A percentile compares a stretch with the other conserved stretches of the same genome.
Evolutionary conservation across 2,329 filamentous ascomycete species (phyloP).

Genomic region (Eurotiales sp.): DNA sequence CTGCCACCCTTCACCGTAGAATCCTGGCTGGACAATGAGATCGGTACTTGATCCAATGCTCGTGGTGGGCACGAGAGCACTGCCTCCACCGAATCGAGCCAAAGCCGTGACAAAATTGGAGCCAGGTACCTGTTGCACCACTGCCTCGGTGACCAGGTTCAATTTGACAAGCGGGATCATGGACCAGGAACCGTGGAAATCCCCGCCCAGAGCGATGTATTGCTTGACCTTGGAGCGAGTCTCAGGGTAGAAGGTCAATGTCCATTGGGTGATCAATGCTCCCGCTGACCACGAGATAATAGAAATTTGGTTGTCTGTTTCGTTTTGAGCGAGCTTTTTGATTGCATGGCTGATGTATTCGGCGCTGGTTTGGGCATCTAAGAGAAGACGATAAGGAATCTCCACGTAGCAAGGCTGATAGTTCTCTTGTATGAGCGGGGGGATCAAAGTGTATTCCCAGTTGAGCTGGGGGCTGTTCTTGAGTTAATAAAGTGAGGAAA

Average conservation of each 20-base stretch:
- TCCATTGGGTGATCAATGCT: neutral
- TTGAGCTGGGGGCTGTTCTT: neutral
- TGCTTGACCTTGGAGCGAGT: neutral
- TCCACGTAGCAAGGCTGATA: neutral
- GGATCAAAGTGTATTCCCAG: conserved; percentile 1
- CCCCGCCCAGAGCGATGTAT: neutral
- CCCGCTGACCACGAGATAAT: conserved; percentile 1
- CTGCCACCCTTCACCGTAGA: neutral
- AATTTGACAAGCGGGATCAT: conserved; percentile 1
- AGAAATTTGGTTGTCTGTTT: neutral
- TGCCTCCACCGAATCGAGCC: neutral
- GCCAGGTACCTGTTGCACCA: neutral
- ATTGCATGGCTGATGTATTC: conserved; percentile 5
- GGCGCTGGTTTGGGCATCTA: neutral
- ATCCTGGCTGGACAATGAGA: neutral
- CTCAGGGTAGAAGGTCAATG: conserved; percentile 2
- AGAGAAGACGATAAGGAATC: neutral
- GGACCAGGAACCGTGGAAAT: conserved; percentile 1
- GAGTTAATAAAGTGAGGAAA: too few species aligned
- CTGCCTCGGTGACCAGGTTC: neutral
- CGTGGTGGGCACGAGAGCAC: neutral
- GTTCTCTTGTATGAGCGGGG: neutral
- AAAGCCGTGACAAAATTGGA: neutral
- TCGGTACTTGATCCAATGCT: conserved; percentile 2
- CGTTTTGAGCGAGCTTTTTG: neutral